A percentile compares a stretch with the other conserved stretches of the same genome.
phyloP scores from a whole-genome alignment of 768 basidiomycete species.

The Tricholoma terreum region DNA sequence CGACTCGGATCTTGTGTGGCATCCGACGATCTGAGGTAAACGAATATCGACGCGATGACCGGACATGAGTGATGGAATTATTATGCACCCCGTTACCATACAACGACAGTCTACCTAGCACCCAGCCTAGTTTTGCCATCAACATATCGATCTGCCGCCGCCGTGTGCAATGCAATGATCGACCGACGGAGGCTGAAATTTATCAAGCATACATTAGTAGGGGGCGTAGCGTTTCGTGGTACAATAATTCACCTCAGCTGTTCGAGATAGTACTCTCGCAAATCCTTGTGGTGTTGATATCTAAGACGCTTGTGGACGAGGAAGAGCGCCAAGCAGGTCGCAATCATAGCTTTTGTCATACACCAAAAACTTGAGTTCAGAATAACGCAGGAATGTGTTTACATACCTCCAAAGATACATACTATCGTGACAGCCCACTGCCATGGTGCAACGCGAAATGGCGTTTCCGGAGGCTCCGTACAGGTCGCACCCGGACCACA shows the following conservation, averaged over 20 bases:
- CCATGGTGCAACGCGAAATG: slow-evolving; percentile 39
- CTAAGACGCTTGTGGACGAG: slow-evolving; percentile 42
- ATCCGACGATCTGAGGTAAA: too few species aligned
- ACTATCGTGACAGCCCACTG: slow-evolving; percentile 38
- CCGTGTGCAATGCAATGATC: slow-evolving; percentile 33
- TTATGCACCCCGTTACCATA: background rate
- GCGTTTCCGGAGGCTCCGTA: slow-evolving; percentile 34
- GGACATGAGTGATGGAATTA: background rate
- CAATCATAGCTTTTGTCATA: slow-evolving; percentile 33
- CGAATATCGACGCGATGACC: too few species aligned
- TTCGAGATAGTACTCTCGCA: slow-evolving; percentile 49
- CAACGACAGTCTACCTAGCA: background rate
- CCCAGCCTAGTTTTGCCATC: slow-evolving; percentile 7
- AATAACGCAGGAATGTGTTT: background rate
- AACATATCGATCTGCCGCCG: slow-evolving; percentile 21
- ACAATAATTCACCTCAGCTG: slow-evolving; percentile 35
- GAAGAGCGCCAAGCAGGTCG: slow-evolving; percentile 34
- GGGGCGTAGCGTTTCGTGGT: background rate
- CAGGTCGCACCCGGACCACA: slow-evolving; percentile 28
- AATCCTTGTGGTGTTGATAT: slow-evolving; percentile 33
- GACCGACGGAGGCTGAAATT: slow-evolving; percentile 30
- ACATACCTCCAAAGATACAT: slow-evolving; percentile 39
- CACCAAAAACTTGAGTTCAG: background rate
- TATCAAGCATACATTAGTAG: background rate
- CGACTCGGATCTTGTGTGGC: too few species aligned